Conservation (phyloP, 73 alveolate species). For the Paramecium sexaurelia region DNA sequence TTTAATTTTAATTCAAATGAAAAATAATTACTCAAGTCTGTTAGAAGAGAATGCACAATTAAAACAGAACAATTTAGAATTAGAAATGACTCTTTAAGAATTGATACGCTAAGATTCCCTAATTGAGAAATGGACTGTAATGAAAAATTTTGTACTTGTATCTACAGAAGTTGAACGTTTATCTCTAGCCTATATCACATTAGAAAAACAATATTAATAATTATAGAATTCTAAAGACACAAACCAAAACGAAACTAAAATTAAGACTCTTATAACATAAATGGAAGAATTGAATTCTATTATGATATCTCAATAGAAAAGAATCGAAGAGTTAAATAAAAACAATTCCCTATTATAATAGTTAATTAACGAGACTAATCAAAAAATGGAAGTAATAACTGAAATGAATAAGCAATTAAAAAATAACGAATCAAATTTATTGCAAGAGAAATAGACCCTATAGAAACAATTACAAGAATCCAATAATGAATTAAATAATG, state of each 20-base stretch:
- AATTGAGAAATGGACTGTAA: constrained; percentile 37
- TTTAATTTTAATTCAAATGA: not conserved
- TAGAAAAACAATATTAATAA: constrained; percentile 21
- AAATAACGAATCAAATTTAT: not conserved
- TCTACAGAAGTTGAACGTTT: constrained; percentile 25
- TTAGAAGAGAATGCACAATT: constrained; percentile 5
- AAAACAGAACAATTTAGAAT: not conserved
- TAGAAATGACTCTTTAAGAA: constrained; percentile 26
- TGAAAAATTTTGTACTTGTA: constrained; percentile 38
- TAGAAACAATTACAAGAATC: not conserved
- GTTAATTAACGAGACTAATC: not conserved
- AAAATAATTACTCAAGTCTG: not conserved
- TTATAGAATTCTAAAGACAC: not conserved
- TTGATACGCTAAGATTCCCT: constrained; percentile 15
- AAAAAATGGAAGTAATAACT: not conserved
- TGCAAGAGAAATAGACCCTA: not conserved
- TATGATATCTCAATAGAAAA: not conserved
- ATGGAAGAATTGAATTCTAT: not conserved
- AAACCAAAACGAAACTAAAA: not conserved
- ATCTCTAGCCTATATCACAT: not conserved
- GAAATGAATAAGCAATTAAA: not conserved
- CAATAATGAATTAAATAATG: not conserved
- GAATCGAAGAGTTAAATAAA: not conserved
- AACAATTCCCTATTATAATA: not conserved
- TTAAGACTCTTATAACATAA: not conserved